These are phyloP conservation scores for Brassica incana DNA, from an alignment of 345 rosid species.

Conservation along the genomic window DNA sequence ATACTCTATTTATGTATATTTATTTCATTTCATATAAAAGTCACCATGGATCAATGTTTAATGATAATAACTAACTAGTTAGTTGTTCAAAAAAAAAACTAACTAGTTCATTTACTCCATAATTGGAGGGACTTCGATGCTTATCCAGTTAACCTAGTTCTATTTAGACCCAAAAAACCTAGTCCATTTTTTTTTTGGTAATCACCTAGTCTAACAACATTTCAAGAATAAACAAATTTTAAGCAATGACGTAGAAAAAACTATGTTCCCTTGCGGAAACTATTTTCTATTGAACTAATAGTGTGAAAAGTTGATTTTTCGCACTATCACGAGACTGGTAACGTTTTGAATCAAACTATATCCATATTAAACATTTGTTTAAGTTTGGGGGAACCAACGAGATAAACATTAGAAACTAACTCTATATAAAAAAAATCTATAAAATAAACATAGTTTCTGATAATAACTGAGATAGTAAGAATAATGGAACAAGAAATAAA, in stretches of 20 bases:
- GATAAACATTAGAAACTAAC: neutral
- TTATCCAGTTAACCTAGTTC: neutral
- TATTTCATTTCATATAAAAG: slow-evolving; percentile 4
- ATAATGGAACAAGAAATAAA: neutral
- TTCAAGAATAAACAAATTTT: neutral
- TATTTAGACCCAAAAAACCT: too few species aligned
- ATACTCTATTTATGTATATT: slow-evolving; percentile 3
- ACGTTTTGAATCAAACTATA: neutral
- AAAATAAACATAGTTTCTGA: neutral
- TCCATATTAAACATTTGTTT: neutral
- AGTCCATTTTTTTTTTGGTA: too few species aligned
- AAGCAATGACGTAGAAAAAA: neutral
- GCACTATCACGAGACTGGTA: neutral
- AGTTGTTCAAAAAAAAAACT: too few species aligned
- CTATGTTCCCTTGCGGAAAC: neutral
- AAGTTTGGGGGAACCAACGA: neutral
- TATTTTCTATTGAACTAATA: neutral
- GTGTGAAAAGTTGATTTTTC: neutral
- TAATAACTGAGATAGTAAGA: neutral
- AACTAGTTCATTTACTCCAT: slow-evolving; percentile 7
- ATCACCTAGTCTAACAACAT: too few species aligned
- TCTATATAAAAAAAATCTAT: neutral
- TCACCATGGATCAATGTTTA: slow-evolving; percentile 19
- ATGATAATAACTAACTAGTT: neutral
- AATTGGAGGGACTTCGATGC: slow-evolving; percentile 16